Base-by-base conservation (phyloP, 163 green algal species). In the Picocystis sp. region DNA sequence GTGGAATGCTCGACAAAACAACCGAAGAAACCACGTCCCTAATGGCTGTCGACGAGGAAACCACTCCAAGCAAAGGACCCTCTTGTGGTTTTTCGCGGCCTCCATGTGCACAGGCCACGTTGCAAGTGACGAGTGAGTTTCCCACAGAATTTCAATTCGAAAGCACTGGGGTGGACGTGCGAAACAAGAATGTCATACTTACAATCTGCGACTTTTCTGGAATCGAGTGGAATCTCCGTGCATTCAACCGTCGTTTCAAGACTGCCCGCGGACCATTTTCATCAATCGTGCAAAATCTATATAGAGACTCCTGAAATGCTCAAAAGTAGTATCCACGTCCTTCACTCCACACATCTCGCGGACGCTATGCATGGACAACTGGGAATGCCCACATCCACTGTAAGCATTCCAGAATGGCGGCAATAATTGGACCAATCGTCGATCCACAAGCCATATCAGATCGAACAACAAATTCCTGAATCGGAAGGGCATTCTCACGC, bases 381-480 rank as follows among this genome's bases (percentile, higher is more conserved):
- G 87, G 3, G 78, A 3, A 85, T 76, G 47, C 88, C 88, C 1
- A 93, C 81, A 60, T 97, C 88, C 14, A 95, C 80, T 11, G 86
- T 94, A 22, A 86, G 71, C 65, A 91, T 86, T 34, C 79, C 81
- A 23, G 61, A 67, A 56, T 61, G 12, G 74, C 70, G 2, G 79
- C 62, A 11, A 92, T 58, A 62, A 89, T 92, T 45, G 83, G 82
- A 3, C 83, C 83, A 53, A 98, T 98, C 15, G 89, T 98, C 56
- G 66, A 85, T 21, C 89, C 89, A 66, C 89, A 98, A 1, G 79
- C 82, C 81, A 92, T 93, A 80, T 98, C 89, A 55, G 83, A 91
- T 51, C 84, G 74, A 24, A 98, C 87, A 22, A 73, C 74, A 69
- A 97, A 97, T 56, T 93, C 79, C 59, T 92, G 77, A 10, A 61